Conservation (phyloP, 352 stramenopile genomes). For the Phytophthora hibernalis region DNA sequence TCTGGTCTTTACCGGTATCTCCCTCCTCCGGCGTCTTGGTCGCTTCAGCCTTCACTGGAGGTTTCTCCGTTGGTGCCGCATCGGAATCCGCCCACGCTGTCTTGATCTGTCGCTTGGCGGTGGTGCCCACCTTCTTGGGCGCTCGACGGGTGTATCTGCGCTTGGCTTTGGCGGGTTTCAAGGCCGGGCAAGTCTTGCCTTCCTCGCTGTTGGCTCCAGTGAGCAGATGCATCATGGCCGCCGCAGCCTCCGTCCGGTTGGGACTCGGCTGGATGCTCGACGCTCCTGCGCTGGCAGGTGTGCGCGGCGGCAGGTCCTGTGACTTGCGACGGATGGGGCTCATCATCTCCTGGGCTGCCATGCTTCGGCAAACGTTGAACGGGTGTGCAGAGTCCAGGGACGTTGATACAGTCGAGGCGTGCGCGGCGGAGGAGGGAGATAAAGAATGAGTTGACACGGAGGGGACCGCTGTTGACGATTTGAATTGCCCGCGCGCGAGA, state of each 20-base stretch:
- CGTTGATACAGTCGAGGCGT: constrained; percentile 5
- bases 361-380: constrained; percentile 18
- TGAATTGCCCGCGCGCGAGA: constrained; percentile 17
- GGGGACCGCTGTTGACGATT: background rate
- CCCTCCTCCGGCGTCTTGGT: constrained; percentile 15
- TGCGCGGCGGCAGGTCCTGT: constrained; percentile 27
- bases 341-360: constrained; percentile 49
- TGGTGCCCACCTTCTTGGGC: constrained; percentile 57
- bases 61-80: constrained; percentile 9
- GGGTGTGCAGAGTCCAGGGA: constrained; percentile 14
- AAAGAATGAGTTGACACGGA: no score
- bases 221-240: constrained; percentile 84
- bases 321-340: constrained; percentile 42
- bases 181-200: constrained; percentile 12
- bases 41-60: constrained; percentile 10
- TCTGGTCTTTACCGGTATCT: no score
- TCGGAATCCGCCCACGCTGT: constrained; percentile 36
- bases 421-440: background rate
- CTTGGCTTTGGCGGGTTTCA: constrained; percentile 54
- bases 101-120: constrained; percentile 45
- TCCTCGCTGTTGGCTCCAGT: constrained; percentile 29
- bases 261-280: constrained; percentile 73
- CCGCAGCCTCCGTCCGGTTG: constrained; percentile 78
- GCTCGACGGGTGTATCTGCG: constrained; percentile 69
- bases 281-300: constrained; percentile 21